Evolutionary conservation across 2,329 filamentous ascomycete species (phyloP), one percentile per base, ranked within the genome.

Genomic region (Colletotrichum brevisporum): DNA sequence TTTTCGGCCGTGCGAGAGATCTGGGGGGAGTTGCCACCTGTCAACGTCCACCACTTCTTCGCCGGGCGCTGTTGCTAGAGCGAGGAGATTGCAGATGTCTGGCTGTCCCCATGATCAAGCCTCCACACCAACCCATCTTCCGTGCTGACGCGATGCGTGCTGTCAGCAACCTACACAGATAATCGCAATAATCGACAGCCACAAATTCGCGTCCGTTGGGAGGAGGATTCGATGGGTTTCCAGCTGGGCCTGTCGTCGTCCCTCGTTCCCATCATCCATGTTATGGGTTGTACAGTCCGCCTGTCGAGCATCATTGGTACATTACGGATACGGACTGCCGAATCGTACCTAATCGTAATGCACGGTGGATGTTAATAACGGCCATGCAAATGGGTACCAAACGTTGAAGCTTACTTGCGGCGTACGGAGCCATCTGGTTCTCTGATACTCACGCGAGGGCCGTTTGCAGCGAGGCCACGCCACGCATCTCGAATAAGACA

Each of bases 1-100:
- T 26, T 9, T 50, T 24, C 24, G 51, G n/a, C 62, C 62, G 48
- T 60, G 61, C 50, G 62, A 66, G 51, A 45, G 43, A 56, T 53
- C 62, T 12, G 51, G 67, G 31, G 10, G 10, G 31, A 2, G 31
- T 9, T 43, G 55, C 47, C 51, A 55, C 47, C 13, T 53, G 55
- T 47, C 50, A 27, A 21, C 50, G 39, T 16, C 47, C n/a, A 24
- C 47, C 9, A 13, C n/a, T 21, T 51, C 13, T 16, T 27, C 13
- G 18, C 36, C 10, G 55, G 45, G 9, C 26, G 27, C 26, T 36
- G 48, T 48, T 43, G 51, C 51, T 50, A 66, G 39, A 60, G 50
- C 13, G 55, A 15, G 55, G 56, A 61, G 43, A 55, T 61, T 66
- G 50, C 65, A 31, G 15, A 15, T 55, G 21, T 36, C 31, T 36